Percentiles rank a stretch among this genome's conserved stretches.
Conservation (phyloP, 2,329 filamentous ascomycete species). For the Venturia pyrina region DNA sequence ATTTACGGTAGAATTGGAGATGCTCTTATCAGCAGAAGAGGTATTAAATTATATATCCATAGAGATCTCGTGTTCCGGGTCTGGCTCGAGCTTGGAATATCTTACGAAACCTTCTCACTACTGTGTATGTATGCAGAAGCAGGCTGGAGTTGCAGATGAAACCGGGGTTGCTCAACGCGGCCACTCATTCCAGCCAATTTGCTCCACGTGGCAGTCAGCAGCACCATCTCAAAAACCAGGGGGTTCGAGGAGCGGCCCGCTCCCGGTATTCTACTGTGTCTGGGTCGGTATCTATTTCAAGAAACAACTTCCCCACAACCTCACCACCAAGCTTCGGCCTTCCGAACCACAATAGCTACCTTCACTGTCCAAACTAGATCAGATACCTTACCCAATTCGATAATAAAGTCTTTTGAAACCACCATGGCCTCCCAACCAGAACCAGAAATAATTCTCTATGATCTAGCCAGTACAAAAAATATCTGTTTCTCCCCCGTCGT, state of each 20-base stretch:
- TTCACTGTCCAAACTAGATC: background rate
- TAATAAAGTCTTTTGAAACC: background rate
- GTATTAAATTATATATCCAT: no score
- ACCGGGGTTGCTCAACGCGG: background rate
- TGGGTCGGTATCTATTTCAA: background rate
- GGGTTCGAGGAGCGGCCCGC: background rate
- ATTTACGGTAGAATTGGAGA: no score
- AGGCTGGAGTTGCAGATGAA: background rate
- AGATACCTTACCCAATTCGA: no score
- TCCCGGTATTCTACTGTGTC: background rate
- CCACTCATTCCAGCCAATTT: background rate
- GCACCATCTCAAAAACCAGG: background rate
- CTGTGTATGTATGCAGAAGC: background rate
- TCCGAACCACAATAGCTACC: background rate
- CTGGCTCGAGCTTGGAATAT: no score
- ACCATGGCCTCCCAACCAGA: slow-evolving; percentile 20
- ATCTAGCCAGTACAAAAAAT: slow-evolving; percentile 31
- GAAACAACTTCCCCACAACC: background rate
- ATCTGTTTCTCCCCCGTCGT: slow-evolving; percentile 31
- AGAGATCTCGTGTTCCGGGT: no score
- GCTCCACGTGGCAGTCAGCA: background rate
- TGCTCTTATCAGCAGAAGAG: no score
- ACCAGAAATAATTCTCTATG: slow-evolving; percentile 31
- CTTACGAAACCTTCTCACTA: no score
- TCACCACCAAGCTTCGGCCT: background rate